Evolutionary conservation across 768 basidiomycete genomes (phyloP).

Genomic region (Russula olivacea): DNA sequence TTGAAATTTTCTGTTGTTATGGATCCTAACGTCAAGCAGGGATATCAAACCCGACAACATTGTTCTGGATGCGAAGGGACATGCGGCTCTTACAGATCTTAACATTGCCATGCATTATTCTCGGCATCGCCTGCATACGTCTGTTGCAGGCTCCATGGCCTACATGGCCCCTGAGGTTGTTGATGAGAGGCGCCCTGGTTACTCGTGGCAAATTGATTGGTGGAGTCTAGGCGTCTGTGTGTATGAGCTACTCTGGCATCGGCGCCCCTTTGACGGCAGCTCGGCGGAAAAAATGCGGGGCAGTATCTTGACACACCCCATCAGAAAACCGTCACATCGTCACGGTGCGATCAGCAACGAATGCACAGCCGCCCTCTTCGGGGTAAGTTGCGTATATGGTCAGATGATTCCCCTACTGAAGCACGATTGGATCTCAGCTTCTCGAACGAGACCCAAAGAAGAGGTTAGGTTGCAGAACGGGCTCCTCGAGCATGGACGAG

Average conservation of each 20-base stretch:
- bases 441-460: constrained; percentile 74
- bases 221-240: constrained; percentile 92
- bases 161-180: constrained; percentile 99
- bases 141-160: constrained; percentile 96
- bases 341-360: constrained; percentile 50
- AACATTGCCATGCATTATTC: constrained; percentile 99
- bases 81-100: constrained; percentile 97
- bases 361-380: constrained; percentile 58
- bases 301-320: constrained; percentile 73
- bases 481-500: constrained; percentile 67
- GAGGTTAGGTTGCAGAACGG: constrained; percentile 74
- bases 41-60: constrained; percentile 98
- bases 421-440: constrained; percentile 43
- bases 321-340: constrained; percentile 60
- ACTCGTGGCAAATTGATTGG: constrained; percentile 91
- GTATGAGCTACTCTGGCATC: constrained; percentile 81
- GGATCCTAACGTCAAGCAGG: constrained; percentile 36
- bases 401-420: not conserved
- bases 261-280: constrained; percentile 85
- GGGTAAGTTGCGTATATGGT: constrained; percentile 43
- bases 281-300: constrained; percentile 84
- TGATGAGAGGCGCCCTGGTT: constrained; percentile 64
- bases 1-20: constrained; percentile 19
- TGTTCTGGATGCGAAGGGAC: constrained; percentile 85
- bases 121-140: constrained; percentile 78